Base-by-base conservation (phyloP, 106 monocot genomes). In the Iris macrosiphon region DNA sequence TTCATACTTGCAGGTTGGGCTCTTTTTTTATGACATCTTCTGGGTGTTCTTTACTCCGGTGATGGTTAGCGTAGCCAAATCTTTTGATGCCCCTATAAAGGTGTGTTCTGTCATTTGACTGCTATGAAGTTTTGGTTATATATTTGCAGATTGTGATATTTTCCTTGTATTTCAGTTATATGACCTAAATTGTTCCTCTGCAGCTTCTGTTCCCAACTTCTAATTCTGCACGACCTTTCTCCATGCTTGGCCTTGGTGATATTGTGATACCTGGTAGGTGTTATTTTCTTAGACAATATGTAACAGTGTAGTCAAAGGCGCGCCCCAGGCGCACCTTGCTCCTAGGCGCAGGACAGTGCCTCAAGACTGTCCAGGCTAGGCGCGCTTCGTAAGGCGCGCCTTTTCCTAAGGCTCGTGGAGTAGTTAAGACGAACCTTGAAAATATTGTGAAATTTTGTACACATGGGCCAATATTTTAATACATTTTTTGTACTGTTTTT, bases 231-330 rank as follows among this genome's bases (percentile, higher is more conserved):
- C 79, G 86, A 22, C 96, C 83, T 44, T 96, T 90, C 53, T 90
- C 89, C 9, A 96, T 96, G 96, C 90, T 96, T 66, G 96, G 96
- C 19, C 96, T 96, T 72, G 96, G 96, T 47, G 96, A 96, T 64
- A 96, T 96, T 64, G 96, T 96, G 20, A 90, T 96, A 52, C 96
- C 96, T 53, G 96, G 95, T 89, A 58, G 25, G 12, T 40, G 27
- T 40, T 41, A n/a, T n/a, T n/a, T n/a, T n/a, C n/a, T n/a, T n/a
- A n/a, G n/a, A n/a, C n/a, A n/a, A n/a, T n/a, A n/a, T n/a, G n/a
- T n/a, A n/a, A n/a, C n/a, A n/a, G n/a, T n/a, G n/a, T n/a, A n/a
- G n/a, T n/a, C n/a, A n/a, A n/a, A n/a, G n/a, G n/a, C n/a, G n/a
- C n/a, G n/a, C n/a, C n/a, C n/a, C n/a, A n/a, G n/a, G n/a, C n/a